phyloP scores from a whole-genome alignment of 2,329 filamentous ascomycete genomes.

The Hymenoscyphus occultus region DNA sequence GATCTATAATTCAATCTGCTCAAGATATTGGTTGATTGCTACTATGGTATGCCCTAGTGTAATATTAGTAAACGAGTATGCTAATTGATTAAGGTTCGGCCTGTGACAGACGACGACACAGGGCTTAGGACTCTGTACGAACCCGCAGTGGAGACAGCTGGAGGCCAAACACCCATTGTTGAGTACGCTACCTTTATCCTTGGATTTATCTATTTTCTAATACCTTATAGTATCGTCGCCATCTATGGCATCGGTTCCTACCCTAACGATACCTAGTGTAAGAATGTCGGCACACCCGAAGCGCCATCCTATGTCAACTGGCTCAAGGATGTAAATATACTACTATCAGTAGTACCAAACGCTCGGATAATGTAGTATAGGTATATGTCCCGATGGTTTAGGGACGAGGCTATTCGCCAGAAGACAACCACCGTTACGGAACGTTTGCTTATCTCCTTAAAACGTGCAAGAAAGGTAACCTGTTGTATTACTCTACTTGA shows the following conservation, averaged over 20 bases:
- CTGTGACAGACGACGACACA: background rate
- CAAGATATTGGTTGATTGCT: background rate
- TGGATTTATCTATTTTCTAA: background rate
- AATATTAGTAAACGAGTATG: background rate
- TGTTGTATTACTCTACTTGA: background rate
- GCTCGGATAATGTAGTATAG: conserved; percentile 35
- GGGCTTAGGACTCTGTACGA: background rate
- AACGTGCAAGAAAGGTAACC: background rate
- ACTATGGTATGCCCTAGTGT: conserved; percentile 4
- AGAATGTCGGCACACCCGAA: background rate
- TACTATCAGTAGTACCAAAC: conserved; percentile 27
- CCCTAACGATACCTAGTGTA: background rate
- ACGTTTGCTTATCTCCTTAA: background rate
- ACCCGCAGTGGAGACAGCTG: background rate
- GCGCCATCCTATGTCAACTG: conserved; percentile 27
- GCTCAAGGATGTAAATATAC: conserved; percentile 29
- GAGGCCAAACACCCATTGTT: conserved; percentile 1
- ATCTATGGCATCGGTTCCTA: background rate
- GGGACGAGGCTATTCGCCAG: conserved; percentile 1
- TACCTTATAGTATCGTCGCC: background rate
- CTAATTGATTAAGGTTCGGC: background rate
- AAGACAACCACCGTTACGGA: background rate
- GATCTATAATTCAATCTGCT: background rate
- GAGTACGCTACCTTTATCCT: background rate
- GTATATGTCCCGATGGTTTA: conserved; percentile 30